Conservation (phyloP, 257 asterid species). For the Penstemon davidsonii region DNA sequence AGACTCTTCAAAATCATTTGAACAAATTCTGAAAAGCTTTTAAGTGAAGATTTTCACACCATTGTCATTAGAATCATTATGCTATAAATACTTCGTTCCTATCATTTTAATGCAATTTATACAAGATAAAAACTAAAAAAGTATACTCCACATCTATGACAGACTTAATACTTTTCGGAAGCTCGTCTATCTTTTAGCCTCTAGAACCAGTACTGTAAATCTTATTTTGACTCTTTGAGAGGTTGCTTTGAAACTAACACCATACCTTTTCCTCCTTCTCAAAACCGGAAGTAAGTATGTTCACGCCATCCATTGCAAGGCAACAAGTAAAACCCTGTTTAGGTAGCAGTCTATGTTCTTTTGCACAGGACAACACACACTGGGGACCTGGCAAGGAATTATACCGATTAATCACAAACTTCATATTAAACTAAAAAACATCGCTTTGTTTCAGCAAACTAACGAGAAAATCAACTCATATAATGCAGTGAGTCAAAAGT, state of each 20-base stretch:
- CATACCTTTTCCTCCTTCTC: slow-evolving; percentile 75
- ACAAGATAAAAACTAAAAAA: no score
- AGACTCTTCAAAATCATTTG: no score
- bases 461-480: slow-evolving; percentile 9
- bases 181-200: no score
- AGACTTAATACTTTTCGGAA: no score
- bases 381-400: slow-evolving; percentile 70
- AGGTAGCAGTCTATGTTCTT: slow-evolving; percentile 82
- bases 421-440: slow-evolving; percentile 19
- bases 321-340: slow-evolving; percentile 88
- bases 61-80: no score
- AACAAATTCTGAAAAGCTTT: no score
- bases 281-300: slow-evolving; percentile 85
- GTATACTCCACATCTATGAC: no score
- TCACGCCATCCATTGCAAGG: slow-evolving; percentile 96
- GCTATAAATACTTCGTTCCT: no score
- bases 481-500: slow-evolving; percentile 19
- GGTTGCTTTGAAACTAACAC: slow-evolving; percentile 11
- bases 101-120: no score
- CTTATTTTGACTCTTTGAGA: background rate
- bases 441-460: slow-evolving; percentile 7
- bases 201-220: background rate
- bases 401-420: slow-evolving; percentile 24
- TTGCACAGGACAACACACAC: slow-evolving; percentile 87
- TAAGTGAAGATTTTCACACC: no score